Evolutionary conservation across 2,329 filamentous ascomycete genomes (phyloP), one percentile per base, ranked within the genome.

Genomic region (Pseudogymnoascus sp.): DNA sequence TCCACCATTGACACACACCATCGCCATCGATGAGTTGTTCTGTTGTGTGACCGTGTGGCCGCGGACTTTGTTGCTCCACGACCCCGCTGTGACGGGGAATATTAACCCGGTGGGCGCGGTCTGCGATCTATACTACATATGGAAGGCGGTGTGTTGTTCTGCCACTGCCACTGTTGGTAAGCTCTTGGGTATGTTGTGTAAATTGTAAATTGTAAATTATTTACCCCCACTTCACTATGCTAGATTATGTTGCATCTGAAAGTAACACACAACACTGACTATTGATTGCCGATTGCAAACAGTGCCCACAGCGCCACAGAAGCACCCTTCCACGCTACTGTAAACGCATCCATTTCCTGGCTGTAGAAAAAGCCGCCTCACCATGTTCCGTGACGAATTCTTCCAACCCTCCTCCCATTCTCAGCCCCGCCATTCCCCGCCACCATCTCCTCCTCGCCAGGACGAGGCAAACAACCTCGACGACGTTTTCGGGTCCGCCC

Each of bases 401-500:
- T 59, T 59, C 16, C 37, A 35, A 5, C 55, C 55, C 14, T 59
- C 55, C 31, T 37, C 23, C 3, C 19, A 21, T 12, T 21, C 55
- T n/a, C 26, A 19, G 7, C 31, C 55, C 31, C 37, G 33, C 55
- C 37, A 35, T 29, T 59, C 55, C 33, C 31, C 55, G 37, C 45
- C 45, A 52, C 26, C 23, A 16, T 52, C 45, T 52, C 45, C 45
- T 16, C 4, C 55, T 11, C 55, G 55, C 55, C 33, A 37, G 37
- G 37, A 59, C 16, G 37, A 62, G 16, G 41, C 29, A 37, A 62
- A 72, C 59, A 66, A 68, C 38, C 65, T 73, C 11, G 69, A 72
- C 49, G 71, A 73, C 63, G 67, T 73, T 10, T 73, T 72, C 61
- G 71, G 71, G 43, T 73, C 71, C 6, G 69, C 63, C 8, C 70